phyloP scores from a whole-genome alignment of 2,329 filamentous ascomycete species.

The Fusarium sp. region DNA sequence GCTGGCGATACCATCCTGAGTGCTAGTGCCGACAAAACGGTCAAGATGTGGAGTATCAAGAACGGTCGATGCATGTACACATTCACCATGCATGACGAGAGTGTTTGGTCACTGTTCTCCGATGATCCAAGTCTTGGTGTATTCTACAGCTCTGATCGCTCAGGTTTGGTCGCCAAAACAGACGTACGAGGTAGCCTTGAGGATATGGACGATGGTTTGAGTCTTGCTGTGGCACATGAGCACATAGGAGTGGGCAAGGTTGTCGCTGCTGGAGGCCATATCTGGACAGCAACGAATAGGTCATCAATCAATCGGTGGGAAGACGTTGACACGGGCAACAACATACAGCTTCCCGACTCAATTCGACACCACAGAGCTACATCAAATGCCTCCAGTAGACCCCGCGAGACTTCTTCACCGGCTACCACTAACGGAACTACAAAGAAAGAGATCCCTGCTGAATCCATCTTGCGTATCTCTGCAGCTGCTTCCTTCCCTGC shows the following conservation, averaged over 20 bases:
- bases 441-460: slow-evolving; percentile 78
- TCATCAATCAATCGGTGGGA: slow-evolving; percentile 94
- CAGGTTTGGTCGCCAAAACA: slow-evolving; percentile 94
- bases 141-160: slow-evolving; percentile 95
- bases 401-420: slow-evolving; percentile 51
- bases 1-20: slow-evolving; percentile 93
- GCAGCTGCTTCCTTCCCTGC: slow-evolving; percentile 83
- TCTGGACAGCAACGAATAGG: slow-evolving; percentile 91
- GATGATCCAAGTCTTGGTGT: slow-evolving; percentile 85
- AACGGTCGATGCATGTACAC: slow-evolving; percentile 98
- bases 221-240: slow-evolving; percentile 91
- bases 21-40: slow-evolving; percentile 93
- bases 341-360: slow-evolving; percentile 73
- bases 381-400: slow-evolving; percentile 58
- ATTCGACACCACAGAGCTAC: slow-evolving; percentile 63
- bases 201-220: slow-evolving; percentile 85
- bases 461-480: slow-evolving; percentile 84
- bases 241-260: slow-evolving; percentile 82
- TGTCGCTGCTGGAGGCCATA: slow-evolving; percentile 76
- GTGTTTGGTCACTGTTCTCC: slow-evolving; percentile 95
- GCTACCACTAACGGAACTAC: slow-evolving; percentile 51
- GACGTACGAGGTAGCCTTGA: slow-evolving; percentile 80
- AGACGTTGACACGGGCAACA: slow-evolving; percentile 82
- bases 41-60: slow-evolving; percentile 98
- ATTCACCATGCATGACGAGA: slow-evolving; percentile 98